phyloP scores from a whole-genome alignment of 495 filamentous ascomycete genomes.

The Aspergillus cavernicola region DNA sequence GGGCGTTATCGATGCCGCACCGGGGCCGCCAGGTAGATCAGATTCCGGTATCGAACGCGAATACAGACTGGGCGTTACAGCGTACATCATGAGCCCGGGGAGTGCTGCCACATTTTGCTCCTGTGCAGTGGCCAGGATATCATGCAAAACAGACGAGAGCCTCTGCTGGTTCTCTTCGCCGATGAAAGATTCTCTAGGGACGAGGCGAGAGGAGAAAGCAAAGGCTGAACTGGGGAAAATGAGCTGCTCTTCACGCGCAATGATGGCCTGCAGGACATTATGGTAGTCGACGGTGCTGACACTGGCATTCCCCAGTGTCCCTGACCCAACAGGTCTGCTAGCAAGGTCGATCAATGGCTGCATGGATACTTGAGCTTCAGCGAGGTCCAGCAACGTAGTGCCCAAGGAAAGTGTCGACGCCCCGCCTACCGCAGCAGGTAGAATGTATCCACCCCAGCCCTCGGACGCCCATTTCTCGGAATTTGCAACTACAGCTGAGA shows the following conservation, averaged over 20 bases:
- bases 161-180: constrained; percentile 8
- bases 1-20: constrained; percentile 15
- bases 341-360: constrained; percentile 12
- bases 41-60: constrained; percentile 7
- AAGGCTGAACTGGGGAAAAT: constrained; percentile 3
- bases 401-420: constrained; percentile 3
- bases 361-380: constrained; percentile 11
- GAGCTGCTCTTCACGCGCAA: background rate
- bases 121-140: constrained; percentile 1
- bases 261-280: background rate
- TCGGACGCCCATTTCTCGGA: constrained; percentile 35
- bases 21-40: constrained; percentile 12
- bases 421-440: constrained; percentile 1
- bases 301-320: constrained; percentile 4
- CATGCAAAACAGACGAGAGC: constrained; percentile 6
- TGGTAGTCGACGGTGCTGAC: background rate
- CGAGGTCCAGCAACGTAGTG: constrained; percentile 13
- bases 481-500: constrained; percentile 30
- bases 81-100: background rate
- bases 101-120: background rate
- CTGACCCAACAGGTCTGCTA: background rate
- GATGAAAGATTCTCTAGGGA: constrained; percentile 8
- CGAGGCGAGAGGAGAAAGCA: constrained; percentile 12
- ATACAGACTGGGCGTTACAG: constrained; percentile 7
- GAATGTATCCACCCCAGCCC: constrained; percentile 43